These are phyloP conservation scores for Rhodotorula sp. DNA, from an alignment of 1,284 basidiomycete species.

Conservation along the genomic window DNA sequence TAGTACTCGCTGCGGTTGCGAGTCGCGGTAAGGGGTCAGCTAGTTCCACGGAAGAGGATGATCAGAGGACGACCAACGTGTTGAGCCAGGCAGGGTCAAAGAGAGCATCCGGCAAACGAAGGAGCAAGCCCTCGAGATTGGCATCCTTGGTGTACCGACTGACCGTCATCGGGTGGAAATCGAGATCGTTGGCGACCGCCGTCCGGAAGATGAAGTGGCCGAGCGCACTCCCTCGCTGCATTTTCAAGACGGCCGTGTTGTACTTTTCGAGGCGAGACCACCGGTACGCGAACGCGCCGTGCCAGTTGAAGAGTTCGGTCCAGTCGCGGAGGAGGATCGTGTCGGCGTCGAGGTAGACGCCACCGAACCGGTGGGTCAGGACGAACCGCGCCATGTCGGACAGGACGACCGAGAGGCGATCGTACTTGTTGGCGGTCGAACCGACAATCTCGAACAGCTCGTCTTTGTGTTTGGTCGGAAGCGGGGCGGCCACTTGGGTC, in stretches of 20 bases:
- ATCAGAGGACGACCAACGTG: constrained; percentile 48
- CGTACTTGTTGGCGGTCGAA: constrained; percentile 69
- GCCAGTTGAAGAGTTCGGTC: constrained; percentile 86
- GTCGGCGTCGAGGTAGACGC: constrained; percentile 82
- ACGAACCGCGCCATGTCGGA: constrained; percentile 86
- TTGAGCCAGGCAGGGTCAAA: constrained; percentile 86
- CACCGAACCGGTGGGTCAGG: constrained; percentile 77
- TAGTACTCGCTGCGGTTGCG: constrained; percentile 59
- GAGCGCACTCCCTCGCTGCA: constrained; percentile 76
- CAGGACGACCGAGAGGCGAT: constrained; percentile 73
- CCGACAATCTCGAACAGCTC: constrained; percentile 69
- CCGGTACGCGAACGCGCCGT: constrained; percentile 79
- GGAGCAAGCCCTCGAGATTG: constrained; percentile 65
- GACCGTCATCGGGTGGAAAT: constrained; percentile 84
- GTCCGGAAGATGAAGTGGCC: constrained; percentile 79
- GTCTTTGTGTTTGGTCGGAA: constrained; percentile 53
- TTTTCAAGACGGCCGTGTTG: constrained; percentile 79
- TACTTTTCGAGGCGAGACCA: constrained; percentile 78
- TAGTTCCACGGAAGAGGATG: rapidly evolving
- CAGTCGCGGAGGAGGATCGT: constrained; percentile 84
- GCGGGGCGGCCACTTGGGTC: constrained; percentile 11
- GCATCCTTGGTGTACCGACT: constrained; percentile 76
- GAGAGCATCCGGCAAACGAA: constrained; percentile 75
- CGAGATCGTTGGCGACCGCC: constrained; percentile 75
- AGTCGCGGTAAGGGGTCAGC: not conserved